A percentile compares a stretch with the other conserved stretches of the same genome.
These are phyloP conservation scores for Citrus maxima DNA, from an alignment of 345 rosid species.

Conservation along the genomic window DNA sequence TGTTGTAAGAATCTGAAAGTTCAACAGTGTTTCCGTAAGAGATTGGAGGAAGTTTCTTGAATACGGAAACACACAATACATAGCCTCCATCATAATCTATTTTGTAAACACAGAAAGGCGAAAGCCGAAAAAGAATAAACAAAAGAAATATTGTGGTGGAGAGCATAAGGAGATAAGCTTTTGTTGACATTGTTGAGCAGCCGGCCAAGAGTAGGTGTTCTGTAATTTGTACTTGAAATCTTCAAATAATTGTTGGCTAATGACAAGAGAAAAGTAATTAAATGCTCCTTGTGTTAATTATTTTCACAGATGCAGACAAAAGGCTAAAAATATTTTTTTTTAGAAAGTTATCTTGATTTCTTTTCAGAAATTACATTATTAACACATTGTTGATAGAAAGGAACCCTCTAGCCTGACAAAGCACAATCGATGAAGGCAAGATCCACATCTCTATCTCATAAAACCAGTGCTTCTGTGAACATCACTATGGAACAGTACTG, in stretches of 20 bases:
- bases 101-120: background rate
- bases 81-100: background rate
- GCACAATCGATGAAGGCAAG: background rate
- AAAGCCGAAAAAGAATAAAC: background rate
- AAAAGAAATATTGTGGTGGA: conserved; percentile 20
- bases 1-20: background rate
- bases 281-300: background rate
- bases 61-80: no score
- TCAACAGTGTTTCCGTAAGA: background rate
- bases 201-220: no score
- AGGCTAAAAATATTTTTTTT: no score
- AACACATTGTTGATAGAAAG: background rate
- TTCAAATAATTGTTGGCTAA: background rate
- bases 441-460: no score
- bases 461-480: background rate
- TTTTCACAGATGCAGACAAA: background rate
- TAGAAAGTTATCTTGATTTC: no score
- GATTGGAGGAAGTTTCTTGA: background rate
- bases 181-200: conserved; percentile 18
- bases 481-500: no score
- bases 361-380: background rate
- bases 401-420: background rate
- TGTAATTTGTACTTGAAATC: background rate
- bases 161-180: conserved; percentile 17
- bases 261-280: background rate